These are phyloP conservation scores for Chalaropsis ovoidea DNA, from an alignment of 2,329 filamentous ascomycete genomes.

Conservation along the genomic window DNA sequence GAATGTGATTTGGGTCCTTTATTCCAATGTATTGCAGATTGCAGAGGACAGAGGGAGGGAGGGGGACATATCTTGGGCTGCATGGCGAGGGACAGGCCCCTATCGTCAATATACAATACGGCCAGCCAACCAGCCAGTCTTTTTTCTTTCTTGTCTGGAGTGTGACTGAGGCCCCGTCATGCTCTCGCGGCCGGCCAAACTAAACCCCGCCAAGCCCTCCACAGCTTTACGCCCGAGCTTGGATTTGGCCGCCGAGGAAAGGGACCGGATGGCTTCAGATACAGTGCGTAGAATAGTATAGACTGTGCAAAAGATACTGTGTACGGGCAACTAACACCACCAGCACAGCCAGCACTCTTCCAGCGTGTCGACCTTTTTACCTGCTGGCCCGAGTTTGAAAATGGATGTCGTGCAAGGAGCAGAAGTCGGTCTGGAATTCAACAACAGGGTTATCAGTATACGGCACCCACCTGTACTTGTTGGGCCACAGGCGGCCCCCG, in stretches of 20 bases:
- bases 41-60: no score
- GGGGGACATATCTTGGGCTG: no score
- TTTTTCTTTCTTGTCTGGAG: neutral
- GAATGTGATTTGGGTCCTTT: no score
- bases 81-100: no score
- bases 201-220: neutral
- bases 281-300: neutral
- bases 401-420: constrained; percentile 6
- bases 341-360: neutral
- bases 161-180: neutral
- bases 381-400: neutral
- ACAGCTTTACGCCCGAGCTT: neutral
- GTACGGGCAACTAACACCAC: neutral
- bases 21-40: no score
- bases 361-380: no score
- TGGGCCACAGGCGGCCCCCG: neutral
- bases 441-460: neutral
- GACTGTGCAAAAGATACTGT: neutral
- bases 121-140: neutral
- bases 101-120: neutral
- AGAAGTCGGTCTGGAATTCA: constrained; percentile 10
- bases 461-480: neutral
- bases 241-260: neutral
- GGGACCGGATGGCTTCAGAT: neutral
- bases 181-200: neutral